Evolutionary conservation across 805 yeast genomes (phyloP), one percentile per base, ranked within the genome.

Genomic region (Nakazawaea wickerhamii): DNA sequence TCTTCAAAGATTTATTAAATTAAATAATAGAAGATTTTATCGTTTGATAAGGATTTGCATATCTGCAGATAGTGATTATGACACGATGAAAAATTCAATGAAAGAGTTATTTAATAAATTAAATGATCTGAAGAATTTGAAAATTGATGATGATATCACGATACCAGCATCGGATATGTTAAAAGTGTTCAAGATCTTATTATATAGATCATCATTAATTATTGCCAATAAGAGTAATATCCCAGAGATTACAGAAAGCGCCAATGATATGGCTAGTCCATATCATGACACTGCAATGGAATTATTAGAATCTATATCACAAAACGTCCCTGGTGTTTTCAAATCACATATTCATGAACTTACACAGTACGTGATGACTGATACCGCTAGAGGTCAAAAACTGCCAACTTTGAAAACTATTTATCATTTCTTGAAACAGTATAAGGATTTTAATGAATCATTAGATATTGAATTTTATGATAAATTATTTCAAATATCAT

Each of bases 171-270:
- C 55, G 8, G 48, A 75, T 37, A 67, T 82, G 65, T 65, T 70
- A 3, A 61, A 68, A 1, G 73, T 75, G 13, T 63, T 86, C 46
- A 74, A 77, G 50, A 59, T 83, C 2, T 53, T 88, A 20, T 52
- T 84, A 27, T 80, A 77, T 50, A 68, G 95, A 48, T 59, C 82
- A 0, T 71, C 90, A 0, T 67, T 74, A 25, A 59, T 83, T 3
- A 55, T 81, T 18, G 83, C 73, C 59, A 89, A 87, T 62, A 72
- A 74, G 51, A 74, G 86, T 17, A 84, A 78, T 52, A 66, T 87
- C 15, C 59, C 73, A 0, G 67, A 75, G 14, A 60, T 85, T 4
- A 59, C 84, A n/a, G 68, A 61, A 15, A 52, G 67, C 27, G 62
- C 75, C 5, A 69, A 66, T 42, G 66, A 73, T 38, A 38, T 58